Evolutionary conservation across 1,284 basidiomycete genomes (phyloP).

Genomic region (Cryptococcus sp.): DNA sequence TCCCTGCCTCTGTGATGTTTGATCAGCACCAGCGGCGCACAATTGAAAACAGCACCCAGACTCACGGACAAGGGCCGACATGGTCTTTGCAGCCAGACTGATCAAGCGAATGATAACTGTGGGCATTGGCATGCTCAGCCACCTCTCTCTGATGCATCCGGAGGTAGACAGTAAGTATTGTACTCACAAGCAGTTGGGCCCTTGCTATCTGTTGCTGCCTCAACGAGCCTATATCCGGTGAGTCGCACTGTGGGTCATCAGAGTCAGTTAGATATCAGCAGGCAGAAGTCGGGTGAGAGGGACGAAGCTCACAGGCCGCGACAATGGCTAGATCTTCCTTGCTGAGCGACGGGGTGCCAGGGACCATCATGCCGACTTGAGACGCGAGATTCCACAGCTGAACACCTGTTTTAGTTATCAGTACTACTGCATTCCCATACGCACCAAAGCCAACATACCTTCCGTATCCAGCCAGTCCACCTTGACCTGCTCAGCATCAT

Average conservation of each 20-base stretch:
- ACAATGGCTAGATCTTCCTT: not conserved
- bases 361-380: not conserved
- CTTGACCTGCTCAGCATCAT: not conserved
- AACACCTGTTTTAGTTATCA: not conserved
- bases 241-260: not conserved
- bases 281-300: not conserved
- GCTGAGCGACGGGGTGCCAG: not conserved
- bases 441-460: not conserved
- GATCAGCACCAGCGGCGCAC: not conserved
- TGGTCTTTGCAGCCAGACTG: not conserved
- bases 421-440: not conserved
- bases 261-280: not conserved
- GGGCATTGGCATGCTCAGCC: not conserved
- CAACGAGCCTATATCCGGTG: not conserved
- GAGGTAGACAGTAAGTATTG: not conserved
- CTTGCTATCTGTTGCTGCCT: slow-evolving; percentile 1
- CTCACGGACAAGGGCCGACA: not conserved
- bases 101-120: slow-evolving; percentile 1
- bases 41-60: not conserved
- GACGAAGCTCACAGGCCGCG: not conserved
- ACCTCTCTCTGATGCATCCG: no score
- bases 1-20: not conserved
- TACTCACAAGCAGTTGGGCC: not conserved
- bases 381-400: slow-evolving; percentile 4
- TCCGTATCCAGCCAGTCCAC: slow-evolving; percentile 4